phyloP scores from a whole-genome alignment of 768 basidiomycete species.

The Lactarius pseudohatsudake region DNA sequence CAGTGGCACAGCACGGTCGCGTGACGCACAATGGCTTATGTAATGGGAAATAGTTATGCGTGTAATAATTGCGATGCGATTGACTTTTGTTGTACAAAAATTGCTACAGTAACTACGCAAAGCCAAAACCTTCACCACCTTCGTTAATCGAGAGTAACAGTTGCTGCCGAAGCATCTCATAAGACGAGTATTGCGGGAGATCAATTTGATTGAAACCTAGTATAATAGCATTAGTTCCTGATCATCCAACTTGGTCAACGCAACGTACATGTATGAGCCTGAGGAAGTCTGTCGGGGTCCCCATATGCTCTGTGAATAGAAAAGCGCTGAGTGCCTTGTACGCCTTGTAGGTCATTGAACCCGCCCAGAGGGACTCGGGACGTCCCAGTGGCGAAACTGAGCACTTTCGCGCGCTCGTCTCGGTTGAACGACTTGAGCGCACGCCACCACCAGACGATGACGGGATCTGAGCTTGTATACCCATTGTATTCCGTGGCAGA shows the following conservation, averaged over 20 bases:
- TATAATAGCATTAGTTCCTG: conserved; percentile 19
- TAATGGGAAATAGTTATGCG: conserved; percentile 11
- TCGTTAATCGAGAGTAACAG: conserved; percentile 91
- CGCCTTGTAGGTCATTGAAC: conserved; percentile 92
- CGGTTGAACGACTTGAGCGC: conserved; percentile 96
- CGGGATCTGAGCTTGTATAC: conserved; percentile 85
- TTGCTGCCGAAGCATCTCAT: conserved; percentile 93
- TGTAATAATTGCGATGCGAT: not conserved
- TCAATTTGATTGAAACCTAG: conserved; percentile 93
- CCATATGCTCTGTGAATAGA: conserved; percentile 95
- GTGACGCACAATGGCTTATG: conserved; percentile 7
- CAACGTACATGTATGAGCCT: conserved; percentile 83
- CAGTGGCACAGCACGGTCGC: not conserved
- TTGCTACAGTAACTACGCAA: conserved; percentile 44
- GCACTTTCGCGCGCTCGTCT: conserved; percentile 93
- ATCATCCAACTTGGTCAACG: conserved; percentile 12
- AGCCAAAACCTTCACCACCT: conserved; percentile 94
- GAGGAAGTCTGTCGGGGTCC: conserved; percentile 78
- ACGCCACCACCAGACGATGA: conserved; percentile 99
- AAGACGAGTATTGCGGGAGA: conserved; percentile 91
- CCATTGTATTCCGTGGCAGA: conserved; percentile 90
- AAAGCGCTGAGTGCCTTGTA: conserved; percentile 91
- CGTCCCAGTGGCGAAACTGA: conserved; percentile 94
- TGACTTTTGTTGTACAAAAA: conserved; percentile 12
- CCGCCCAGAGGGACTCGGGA: conserved; percentile 93